Base-by-base conservation (phyloP, 768 basidiomycete species). In the Strobilomyces echinocephalus region DNA sequence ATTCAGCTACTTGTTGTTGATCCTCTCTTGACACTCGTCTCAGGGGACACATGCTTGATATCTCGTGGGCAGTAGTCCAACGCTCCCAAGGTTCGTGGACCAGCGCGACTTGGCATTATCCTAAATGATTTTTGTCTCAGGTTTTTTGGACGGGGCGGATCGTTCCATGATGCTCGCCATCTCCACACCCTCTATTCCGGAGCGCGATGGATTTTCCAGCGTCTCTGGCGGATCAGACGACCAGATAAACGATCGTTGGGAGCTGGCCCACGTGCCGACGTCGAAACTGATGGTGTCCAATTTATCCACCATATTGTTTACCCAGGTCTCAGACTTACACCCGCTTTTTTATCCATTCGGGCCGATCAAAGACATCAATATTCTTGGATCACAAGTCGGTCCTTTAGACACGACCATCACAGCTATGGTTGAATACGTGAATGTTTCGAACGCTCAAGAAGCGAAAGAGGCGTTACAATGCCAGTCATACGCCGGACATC, bases 21-120 rank as follows among this genome's bases (percentile, higher is more conserved):
- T n/a, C 14, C 4, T 14, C 33, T 58, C 52, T 24, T 24, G 24
- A 57, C 38, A 41, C 34, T 44, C 46, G 39, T 36, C 46, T 33
- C 38, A 90, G 86, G 63, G 87, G 88, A 8, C 84, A 90, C 62
- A 75, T 78, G 18, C 80, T 91, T 43, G 88, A 91, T 64, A 80
- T 91, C 48, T 90, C 88, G 7, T 91, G 88, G 88, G 89, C 88
- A 16, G 88, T 91, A 21, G 88, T 91, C 35, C 88, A 91, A 59
- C 87, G 88, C 42, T 91, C 88, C 57, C 83, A 86, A 77, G 88
- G 88, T 87, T 18, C 53, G 34, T 58, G 3, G 6, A 8, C 4
- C 30, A 21, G 11, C 31, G 34, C 30, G 1, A 49, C 28, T 48
- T 34, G 34, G 10, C 35, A 45, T 52, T 35, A 16, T 35, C 49